A percentile compares a stretch with the other conserved stretches of the same genome.
These are phyloP conservation scores for Tylopilus intermedius DNA, from an alignment of 768 basidiomycete genomes.

Conservation along the genomic window DNA sequence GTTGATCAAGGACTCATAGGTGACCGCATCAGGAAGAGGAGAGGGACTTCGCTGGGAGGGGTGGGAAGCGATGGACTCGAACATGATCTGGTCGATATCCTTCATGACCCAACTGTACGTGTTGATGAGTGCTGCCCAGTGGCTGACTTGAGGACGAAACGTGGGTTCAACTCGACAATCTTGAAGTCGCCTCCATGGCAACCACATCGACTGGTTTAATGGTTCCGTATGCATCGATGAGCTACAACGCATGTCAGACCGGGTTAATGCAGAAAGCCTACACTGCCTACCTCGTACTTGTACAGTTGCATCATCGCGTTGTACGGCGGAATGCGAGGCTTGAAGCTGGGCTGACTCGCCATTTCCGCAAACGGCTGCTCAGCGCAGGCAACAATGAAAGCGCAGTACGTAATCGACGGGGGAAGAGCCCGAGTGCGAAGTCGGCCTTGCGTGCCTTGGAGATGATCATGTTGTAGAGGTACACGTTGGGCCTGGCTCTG, in stretches of 20 bases:
- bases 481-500: constrained; percentile 74
- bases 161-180: constrained; percentile 43
- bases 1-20: constrained; percentile 88
- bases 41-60: constrained; percentile 32
- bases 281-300: constrained; percentile 77
- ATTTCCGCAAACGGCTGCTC: constrained; percentile 85
- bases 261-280: background rate
- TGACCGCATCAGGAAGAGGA: constrained; percentile 69
- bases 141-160: constrained; percentile 42
- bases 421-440: constrained; percentile 83
- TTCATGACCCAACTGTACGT: constrained; percentile 79
- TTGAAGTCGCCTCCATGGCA: constrained; percentile 70
- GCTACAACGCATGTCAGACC: constrained; percentile 34
- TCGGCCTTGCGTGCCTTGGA: constrained; percentile 94
- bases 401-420: constrained; percentile 89
- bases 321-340: constrained; percentile 88
- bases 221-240: constrained; percentile 83
- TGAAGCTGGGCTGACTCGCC: constrained; percentile 66
- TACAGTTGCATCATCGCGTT: constrained; percentile 99
- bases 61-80: constrained; percentile 65
- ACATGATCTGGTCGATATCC: constrained; percentile 75
- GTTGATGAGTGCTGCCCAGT: constrained; percentile 85
- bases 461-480: constrained; percentile 96
- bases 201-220: constrained; percentile 76
- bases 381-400: constrained; percentile 89